Evolutionary conservation across 257 asterid genomes (phyloP).

Genomic region (Forsythia suspensa): DNA sequence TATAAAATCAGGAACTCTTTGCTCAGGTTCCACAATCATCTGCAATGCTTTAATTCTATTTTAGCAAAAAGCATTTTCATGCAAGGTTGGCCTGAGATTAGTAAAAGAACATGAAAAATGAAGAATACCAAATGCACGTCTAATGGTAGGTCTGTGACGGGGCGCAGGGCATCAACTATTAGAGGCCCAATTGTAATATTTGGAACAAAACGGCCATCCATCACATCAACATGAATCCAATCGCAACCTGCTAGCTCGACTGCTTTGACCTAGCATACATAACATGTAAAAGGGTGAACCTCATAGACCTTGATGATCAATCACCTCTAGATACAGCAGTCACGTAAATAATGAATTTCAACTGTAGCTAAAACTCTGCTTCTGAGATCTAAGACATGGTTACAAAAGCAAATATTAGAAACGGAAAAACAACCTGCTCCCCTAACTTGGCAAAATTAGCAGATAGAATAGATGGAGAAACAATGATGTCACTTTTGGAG

Average conservation of each 20-base stretch:
- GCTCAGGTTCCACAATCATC: slow-evolving; percentile 99
- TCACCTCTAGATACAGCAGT: neutral
- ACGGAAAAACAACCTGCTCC: slow-evolving; percentile 69
- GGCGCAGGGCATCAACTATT: slow-evolving; percentile 88
- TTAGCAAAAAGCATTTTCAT: slow-evolving; percentile 28
- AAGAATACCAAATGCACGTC: slow-evolving; percentile 93
- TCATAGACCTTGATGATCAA: neutral
- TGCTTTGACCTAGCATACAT: slow-evolving; percentile 77
- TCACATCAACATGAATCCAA: slow-evolving; percentile 99
- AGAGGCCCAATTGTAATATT: slow-evolving; percentile 98
- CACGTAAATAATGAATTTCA: neutral
- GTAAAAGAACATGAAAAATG: slow-evolving; percentile 11
- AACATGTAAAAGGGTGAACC: slow-evolving; percentile 19
- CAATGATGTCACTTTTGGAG: slow-evolving; percentile 87
- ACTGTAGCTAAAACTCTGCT: neutral
- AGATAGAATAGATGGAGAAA: slow-evolving; percentile 97
- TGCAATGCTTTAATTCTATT: slow-evolving; percentile 42
- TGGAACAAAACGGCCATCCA: slow-evolving; percentile 99
- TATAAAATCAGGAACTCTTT: slow-evolving; percentile 91
- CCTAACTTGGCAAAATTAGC: slow-evolving; percentile 94
- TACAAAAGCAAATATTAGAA: neutral
- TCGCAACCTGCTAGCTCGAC: slow-evolving; percentile 98
- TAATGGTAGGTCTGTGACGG: slow-evolving; percentile 94
- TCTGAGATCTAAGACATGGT: slow-evolving; percentile 4
- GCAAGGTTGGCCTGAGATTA: slow-evolving; percentile 14